These are phyloP conservation scores for Yamadazyma akitaensis DNA, from an alignment of 805 yeast species.

Conservation along the genomic window DNA sequence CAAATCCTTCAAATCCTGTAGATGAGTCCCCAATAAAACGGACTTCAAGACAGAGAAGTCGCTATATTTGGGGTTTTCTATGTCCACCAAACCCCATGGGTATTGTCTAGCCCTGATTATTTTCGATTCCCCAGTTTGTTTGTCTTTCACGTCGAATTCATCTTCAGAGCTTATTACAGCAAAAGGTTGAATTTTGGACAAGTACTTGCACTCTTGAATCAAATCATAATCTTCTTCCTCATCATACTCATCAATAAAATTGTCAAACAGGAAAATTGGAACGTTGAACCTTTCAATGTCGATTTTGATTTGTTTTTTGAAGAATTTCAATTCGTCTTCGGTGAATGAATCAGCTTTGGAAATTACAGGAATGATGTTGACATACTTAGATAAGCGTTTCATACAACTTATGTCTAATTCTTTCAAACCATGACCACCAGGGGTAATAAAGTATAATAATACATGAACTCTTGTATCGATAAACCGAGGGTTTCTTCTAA, in stretches of 20 bases:
- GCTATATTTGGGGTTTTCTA: constrained; percentile 48
- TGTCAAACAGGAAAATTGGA: constrained; percentile 74
- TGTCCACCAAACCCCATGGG: constrained; percentile 72
- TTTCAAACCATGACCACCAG: constrained; percentile 76
- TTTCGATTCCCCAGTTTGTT: constrained; percentile 40
- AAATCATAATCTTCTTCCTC: constrained; percentile 75
- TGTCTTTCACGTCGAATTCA: constrained; percentile 42
- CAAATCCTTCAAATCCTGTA: constrained; percentile 75
- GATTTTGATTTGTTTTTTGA: constrained; percentile 55
- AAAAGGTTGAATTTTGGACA: constrained; percentile 70
- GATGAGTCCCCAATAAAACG: constrained; percentile 77
- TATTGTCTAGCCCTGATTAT: constrained; percentile 59
- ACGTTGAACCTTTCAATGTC: constrained; percentile 69
- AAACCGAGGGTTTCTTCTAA: constrained; percentile 79
- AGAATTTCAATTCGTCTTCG: constrained; percentile 54
- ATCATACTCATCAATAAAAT: constrained; percentile 46
- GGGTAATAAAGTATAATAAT: constrained; percentile 73
- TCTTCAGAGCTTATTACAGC: constrained; percentile 67
- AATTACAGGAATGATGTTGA: constrained; percentile 80
- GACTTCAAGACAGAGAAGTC: constrained; percentile 60
- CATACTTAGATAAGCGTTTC: constrained; percentile 64
- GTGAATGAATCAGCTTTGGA: constrained; percentile 80
- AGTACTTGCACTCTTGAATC: constrained; percentile 61
- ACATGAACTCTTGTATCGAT: constrained; percentile 76
- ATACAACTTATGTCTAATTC: constrained; percentile 74